These are phyloP conservation scores for Leishmania arabica DNA, from an alignment of 208 protist species.

Conservation along the genomic window DNA sequence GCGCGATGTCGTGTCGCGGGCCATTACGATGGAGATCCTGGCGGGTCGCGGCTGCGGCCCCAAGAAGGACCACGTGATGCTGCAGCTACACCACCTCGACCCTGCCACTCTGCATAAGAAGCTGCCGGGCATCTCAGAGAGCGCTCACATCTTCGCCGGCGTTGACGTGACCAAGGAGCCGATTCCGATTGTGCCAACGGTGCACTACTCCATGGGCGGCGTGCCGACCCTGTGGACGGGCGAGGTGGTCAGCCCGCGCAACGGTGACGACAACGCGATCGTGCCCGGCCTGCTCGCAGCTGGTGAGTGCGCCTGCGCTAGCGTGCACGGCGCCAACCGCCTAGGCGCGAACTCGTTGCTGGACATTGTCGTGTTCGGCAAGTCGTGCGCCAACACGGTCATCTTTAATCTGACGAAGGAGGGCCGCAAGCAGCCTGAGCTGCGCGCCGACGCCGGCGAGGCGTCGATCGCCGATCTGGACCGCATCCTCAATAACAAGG, in stretches of 20 bases:
- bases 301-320: conserved; percentile 98
- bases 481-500: conserved; percentile 94
- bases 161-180: conserved; percentile 99
- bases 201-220: conserved; percentile 99
- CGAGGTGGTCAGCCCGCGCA: conserved; percentile 89
- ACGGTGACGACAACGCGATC: conserved; percentile 93
- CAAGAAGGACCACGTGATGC: conserved; percentile 97
- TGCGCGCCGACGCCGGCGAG: conserved; percentile 91
- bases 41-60: conserved; percentile 93
- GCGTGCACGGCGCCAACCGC: conserved; percentile 99
- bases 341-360: conserved; percentile 99
- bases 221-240: conserved; percentile 93
- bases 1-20: conserved; percentile 99
- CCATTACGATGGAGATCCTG: conserved; percentile 98
- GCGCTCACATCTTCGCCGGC: conserved; percentile 98
- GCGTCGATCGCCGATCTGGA: conserved; percentile 96
- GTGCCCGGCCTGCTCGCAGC: conserved; percentile 97
- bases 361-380: conserved; percentile 99
- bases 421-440: conserved; percentile 80
- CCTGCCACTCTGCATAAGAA: conserved; percentile 96
- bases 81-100: conserved; percentile 98
- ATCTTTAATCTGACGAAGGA: conserved; percentile 94
- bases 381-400: conserved; percentile 95
- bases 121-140: conserved; percentile 99
- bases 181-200: conserved; percentile 99